Evolutionary conservation across 2,329 filamentous ascomycete species (phyloP).

Genomic region (Ophiostoma australiae): DNA sequence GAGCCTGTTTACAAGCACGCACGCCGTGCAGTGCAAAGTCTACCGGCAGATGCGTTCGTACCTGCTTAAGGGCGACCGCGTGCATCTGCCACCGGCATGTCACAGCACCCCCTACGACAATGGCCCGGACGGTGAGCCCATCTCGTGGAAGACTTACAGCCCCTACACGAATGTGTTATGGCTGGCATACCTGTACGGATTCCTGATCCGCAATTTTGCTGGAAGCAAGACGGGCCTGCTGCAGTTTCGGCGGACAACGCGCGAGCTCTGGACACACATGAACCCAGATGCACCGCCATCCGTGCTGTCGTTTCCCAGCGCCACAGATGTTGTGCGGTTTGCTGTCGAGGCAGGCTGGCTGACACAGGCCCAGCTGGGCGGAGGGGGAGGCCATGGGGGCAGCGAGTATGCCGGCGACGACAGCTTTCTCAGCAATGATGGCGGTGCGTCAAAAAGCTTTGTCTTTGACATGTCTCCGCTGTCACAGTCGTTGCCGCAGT

Average conservation of each 20-base stretch:
- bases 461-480: conserved; percentile 10
- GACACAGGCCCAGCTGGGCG: conserved; percentile 46
- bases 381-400: conserved; percentile 28
- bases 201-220: conserved; percentile 45
- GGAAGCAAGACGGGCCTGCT: conserved; percentile 45
- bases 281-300: conserved; percentile 46
- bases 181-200: conserved; percentile 58
- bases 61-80: conserved; percentile 47
- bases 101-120: conserved; percentile 46
- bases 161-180: conserved; percentile 63
- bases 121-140: conserved; percentile 42
- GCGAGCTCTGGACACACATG: conserved; percentile 51
- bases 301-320: conserved; percentile 50
- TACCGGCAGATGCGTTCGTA: conserved; percentile 61
- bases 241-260: conserved; percentile 45
- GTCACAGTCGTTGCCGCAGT: neutral
- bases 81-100: conserved; percentile 44
- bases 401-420: conserved; percentile 12
- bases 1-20: conserved; percentile 55
- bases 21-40: conserved; percentile 55
- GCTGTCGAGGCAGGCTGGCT: conserved; percentile 56
- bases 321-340: conserved; percentile 53
- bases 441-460: neutral
- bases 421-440: conserved; percentile 6
- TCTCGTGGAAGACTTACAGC: conserved; percentile 51